Percentiles rank a stretch among this genome's conserved stretches.
Conservation (phyloP, 108 stramenopile species). For the Epithemia pelagica region DNA sequence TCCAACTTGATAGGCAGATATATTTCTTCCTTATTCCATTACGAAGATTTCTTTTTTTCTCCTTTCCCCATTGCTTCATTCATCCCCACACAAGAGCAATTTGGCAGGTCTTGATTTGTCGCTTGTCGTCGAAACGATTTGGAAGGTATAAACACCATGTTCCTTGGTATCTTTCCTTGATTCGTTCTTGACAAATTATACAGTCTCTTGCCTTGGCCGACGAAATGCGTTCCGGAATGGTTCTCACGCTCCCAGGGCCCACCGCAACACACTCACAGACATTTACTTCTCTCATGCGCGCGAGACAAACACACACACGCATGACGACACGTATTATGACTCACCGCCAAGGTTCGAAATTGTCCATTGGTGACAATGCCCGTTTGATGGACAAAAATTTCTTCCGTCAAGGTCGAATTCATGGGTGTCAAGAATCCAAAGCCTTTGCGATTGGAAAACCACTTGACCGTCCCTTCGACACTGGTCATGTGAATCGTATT, state of each 20-base stretch:
- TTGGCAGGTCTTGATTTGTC: too few species aligned
- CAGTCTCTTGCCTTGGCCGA: too few species aligned
- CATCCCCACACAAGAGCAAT: too few species aligned
- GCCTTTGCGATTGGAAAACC: constrained; percentile 78
- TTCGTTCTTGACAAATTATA: too few species aligned
- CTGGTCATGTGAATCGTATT: constrained; percentile 12
- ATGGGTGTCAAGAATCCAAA: constrained; percentile 73
- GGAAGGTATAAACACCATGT: too few species aligned
- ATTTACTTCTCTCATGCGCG: neutral
- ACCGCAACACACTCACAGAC: neutral
- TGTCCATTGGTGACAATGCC: constrained; percentile 47
- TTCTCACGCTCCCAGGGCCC: neutral
- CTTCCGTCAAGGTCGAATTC: constrained; percentile 39
- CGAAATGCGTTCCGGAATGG: neutral
- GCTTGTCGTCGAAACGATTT: too few species aligned
- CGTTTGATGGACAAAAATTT: constrained; percentile 78
- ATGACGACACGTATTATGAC: constrained; percentile 24
- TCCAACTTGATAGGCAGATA: too few species aligned
- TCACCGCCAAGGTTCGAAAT: constrained; percentile 58
- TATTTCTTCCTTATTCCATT: too few species aligned
- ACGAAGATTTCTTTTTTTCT: too few species aligned
- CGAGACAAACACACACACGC: neutral
- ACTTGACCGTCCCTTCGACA: constrained; percentile 70
- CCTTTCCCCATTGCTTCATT: too few species aligned
- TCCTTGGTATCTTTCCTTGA: too few species aligned